Conservation (phyloP, 2,329 filamentous ascomycete genomes). For the Cordyceps javanica region DNA sequence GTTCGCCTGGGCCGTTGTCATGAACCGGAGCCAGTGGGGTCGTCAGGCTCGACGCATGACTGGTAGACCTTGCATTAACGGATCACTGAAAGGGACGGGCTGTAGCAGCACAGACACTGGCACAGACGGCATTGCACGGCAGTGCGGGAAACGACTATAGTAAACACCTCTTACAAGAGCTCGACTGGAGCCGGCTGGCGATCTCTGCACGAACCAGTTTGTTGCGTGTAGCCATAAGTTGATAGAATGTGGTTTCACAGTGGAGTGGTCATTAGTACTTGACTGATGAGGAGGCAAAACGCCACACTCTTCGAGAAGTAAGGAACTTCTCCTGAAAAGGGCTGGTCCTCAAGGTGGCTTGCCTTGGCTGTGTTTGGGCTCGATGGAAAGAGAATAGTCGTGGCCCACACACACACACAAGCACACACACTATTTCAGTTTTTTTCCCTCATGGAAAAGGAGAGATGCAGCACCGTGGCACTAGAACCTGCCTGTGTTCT, state of each 20-base stretch:
- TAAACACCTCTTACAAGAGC: not conserved
- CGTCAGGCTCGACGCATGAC: too few species aligned
- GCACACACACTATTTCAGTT: too few species aligned
- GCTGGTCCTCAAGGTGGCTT: not conserved
- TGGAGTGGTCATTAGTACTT: not conserved
- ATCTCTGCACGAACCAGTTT: not conserved
- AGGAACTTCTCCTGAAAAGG: not conserved
- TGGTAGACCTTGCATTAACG: too few species aligned
- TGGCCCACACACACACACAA: not conserved
- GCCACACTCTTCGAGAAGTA: not conserved
- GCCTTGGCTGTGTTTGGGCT: not conserved
- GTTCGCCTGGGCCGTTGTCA: not conserved
- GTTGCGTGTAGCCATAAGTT: too few species aligned
- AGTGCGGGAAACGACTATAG: not conserved
- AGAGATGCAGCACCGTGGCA: too few species aligned
- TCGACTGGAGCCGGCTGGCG: not conserved
- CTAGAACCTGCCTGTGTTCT: too few species aligned
- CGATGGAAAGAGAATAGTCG: not conserved
- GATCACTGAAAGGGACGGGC: too few species aligned
- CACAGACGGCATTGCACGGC: not conserved
- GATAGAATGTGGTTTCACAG: not conserved
- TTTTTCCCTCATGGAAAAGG: too few species aligned
- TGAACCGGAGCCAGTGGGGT: too few species aligned
- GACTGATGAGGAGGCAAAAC: not conserved
- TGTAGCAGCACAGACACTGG: not conserved